Evolutionary conservation across 2,329 filamentous ascomycete species (phyloP).

Genomic region (Fusarium sp.): DNA sequence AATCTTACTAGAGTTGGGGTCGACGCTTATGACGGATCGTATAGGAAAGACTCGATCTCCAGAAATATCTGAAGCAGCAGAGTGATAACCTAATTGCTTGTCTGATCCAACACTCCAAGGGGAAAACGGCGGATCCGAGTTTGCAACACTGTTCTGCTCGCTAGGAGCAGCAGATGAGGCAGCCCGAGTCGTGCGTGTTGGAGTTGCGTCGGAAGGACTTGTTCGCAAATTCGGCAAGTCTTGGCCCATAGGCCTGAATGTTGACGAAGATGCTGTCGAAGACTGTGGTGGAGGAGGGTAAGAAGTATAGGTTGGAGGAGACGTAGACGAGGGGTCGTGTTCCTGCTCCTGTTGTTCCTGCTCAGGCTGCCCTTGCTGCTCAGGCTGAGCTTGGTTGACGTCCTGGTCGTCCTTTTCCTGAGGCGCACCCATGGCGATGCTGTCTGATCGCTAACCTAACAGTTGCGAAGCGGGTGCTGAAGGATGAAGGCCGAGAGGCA

Average conservation of each 20-base stretch:
- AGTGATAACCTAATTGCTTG: conserved; percentile 49
- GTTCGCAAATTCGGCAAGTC: conserved; percentile 11
- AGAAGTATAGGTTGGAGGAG: neutral
- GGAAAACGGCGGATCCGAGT: conserved; percentile 47
- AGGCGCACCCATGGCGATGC: conserved; percentile 38
- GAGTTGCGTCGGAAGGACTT: conserved; percentile 1
- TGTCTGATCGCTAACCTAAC: conserved; percentile 29
- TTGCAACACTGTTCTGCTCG: conserved; percentile 31
- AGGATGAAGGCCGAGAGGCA: conserved; percentile 5
- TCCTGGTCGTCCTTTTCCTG: conserved; percentile 24
- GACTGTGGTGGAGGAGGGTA: conserved; percentile 15
- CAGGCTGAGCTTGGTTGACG: conserved; percentile 5
- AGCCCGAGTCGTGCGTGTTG: conserved; percentile 21
- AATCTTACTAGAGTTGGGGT: conserved; percentile 59
- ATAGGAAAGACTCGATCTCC: conserved; percentile 81
- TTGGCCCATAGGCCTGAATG: conserved; percentile 3
- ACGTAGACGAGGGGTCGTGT: neutral
- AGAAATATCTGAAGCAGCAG: conserved; percentile 50
- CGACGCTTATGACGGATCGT: conserved; percentile 79
- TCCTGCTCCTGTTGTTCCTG: neutral
- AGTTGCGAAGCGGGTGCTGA: conserved; percentile 18
- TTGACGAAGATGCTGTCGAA: conserved; percentile 25
- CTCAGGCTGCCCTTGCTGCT: neutral
- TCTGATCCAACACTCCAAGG: conserved; percentile 57
- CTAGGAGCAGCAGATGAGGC: conserved; percentile 29